These are phyloP conservation scores for Cadophora luteo-olivacea DNA, from an alignment of 2,329 filamentous ascomycete species.

Conservation along the genomic window DNA sequence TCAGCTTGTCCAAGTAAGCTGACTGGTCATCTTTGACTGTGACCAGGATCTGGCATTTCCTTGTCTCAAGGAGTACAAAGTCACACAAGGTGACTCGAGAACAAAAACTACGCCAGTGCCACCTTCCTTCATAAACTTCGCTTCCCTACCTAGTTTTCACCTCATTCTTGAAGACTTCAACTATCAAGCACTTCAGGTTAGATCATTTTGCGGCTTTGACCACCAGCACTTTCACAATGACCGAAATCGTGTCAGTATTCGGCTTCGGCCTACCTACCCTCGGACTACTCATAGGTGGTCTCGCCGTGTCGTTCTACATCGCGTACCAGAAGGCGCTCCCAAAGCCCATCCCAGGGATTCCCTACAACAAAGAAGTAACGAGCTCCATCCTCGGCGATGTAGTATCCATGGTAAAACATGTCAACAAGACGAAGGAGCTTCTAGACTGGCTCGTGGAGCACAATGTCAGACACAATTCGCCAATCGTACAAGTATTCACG, in stretches of 20 bases:
- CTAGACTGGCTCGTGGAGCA: constrained; percentile 25
- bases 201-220: background rate
- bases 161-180: too few relatives aligned
- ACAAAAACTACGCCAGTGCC: background rate
- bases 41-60: background rate
- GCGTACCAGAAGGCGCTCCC: constrained; percentile 23
- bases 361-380: constrained; percentile 25
- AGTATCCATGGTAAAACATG: constrained; percentile 16
- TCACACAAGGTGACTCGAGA: background rate
- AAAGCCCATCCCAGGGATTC: constrained; percentile 30
- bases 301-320: constrained; percentile 12
- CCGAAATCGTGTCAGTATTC: background rate
- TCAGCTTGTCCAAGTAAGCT: background rate
- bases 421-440: constrained; percentile 13
- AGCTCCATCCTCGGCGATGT: constrained; percentile 27
- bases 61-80: background rate
- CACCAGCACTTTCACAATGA: background rate
- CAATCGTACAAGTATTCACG: constrained; percentile 41
- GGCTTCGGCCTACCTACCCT: constrained; percentile 6
- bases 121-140: background rate
- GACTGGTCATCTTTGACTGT: constrained; percentile 7
- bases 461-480: constrained; percentile 26
- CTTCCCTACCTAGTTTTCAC: background rate
- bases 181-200: too few relatives aligned
- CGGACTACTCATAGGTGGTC: background rate